Evolutionary conservation across 2,329 filamentous ascomycete species (phyloP).

Genomic region (Claviceps maximensis): DNA sequence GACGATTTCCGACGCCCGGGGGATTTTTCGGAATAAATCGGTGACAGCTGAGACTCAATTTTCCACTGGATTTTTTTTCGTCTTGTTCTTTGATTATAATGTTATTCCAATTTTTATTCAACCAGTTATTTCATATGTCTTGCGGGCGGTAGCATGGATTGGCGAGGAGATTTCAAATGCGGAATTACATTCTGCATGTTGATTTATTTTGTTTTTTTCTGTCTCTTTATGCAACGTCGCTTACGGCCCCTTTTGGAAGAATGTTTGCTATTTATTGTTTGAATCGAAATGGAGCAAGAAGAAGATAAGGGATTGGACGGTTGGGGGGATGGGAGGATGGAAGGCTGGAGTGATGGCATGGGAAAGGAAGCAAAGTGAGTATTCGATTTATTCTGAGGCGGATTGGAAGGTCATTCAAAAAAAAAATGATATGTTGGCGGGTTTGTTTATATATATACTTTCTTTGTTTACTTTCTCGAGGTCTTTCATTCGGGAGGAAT

Average conservation of each 20-base stretch:
- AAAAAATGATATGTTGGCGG: neutral
- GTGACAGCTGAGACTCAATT: neutral
- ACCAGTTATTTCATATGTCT: neutral
- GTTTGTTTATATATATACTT: no score
- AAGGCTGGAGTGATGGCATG: neutral
- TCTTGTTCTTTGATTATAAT: neutral
- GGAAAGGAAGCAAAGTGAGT: neutral
- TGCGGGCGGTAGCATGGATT: constrained; percentile 7
- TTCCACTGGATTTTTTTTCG: neutral
- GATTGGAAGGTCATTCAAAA: no score
- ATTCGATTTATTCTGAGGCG: no score
- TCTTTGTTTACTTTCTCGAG: no score
- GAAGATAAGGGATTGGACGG: neutral
- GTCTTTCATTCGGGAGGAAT: no score
- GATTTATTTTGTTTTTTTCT: neutral
- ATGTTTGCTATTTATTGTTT: neutral
- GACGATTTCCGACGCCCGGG: constrained; percentile 6
- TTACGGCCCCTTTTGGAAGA: neutral
- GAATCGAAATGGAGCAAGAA: no score
- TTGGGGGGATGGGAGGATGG: neutral
- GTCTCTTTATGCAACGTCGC: neutral
- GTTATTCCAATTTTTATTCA: neutral
- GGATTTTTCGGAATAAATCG: constrained; percentile 4
- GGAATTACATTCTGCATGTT: constrained; percentile 1
- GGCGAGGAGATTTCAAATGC: constrained; percentile 2